A percentile compares a stretch with the other conserved stretches of the same genome.
Evolutionary conservation across 2,329 filamentous ascomycete genomes (phyloP).

Genomic region (Amylocarpus encephaloides): DNA sequence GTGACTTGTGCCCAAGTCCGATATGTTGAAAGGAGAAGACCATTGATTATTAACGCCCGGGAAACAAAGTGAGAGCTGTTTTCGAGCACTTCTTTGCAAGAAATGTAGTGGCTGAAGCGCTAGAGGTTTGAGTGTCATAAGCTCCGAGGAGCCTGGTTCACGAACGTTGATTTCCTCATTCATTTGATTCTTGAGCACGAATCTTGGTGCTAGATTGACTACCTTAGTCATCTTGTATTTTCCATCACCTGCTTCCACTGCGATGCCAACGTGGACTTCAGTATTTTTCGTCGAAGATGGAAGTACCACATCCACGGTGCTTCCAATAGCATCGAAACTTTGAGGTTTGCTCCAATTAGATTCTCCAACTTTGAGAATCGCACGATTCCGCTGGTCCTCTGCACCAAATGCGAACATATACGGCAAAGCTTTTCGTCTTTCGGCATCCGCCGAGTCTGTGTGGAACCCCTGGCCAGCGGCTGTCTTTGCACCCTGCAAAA

Average conservation of each 20-base stretch:
- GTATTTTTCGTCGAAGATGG: slow-evolving; percentile 61
- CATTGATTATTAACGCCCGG: slow-evolving; percentile 93
- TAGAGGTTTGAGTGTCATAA: slow-evolving; percentile 70
- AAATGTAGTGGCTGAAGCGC: slow-evolving; percentile 83
- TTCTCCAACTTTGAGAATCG: slow-evolving; percentile 77
- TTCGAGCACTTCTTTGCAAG: slow-evolving; percentile 72
- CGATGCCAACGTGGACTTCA: slow-evolving; percentile 88
- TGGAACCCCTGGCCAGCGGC: slow-evolving; percentile 73
- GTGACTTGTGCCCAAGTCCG: slow-evolving; percentile 85
- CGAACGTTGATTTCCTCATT: slow-evolving; percentile 83
- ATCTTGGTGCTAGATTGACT: slow-evolving; percentile 85
- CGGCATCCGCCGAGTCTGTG: slow-evolving; percentile 40
- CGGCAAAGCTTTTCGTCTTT: slow-evolving; percentile 69
- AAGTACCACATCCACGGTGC: slow-evolving; percentile 79
- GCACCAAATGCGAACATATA: slow-evolving; percentile 94
- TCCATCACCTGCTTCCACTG: slow-evolving; percentile 82
- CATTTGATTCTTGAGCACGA: slow-evolving; percentile 89
- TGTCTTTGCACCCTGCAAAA: slow-evolving; percentile 74
- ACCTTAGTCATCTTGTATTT: slow-evolving; percentile 98
- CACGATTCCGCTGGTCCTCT: slow-evolving; percentile 87
- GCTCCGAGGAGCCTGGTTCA: slow-evolving; percentile 84
- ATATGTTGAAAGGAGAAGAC: slow-evolving; percentile 97
- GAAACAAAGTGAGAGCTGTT: slow-evolving; percentile 89
- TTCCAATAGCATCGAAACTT: slow-evolving; percentile 96
- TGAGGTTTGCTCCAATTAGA: slow-evolving; percentile 96